These are phyloP conservation scores for Globisporangium cystogenes DNA, from an alignment of 352 stramenopile genomes.

Conservation along the genomic window DNA sequence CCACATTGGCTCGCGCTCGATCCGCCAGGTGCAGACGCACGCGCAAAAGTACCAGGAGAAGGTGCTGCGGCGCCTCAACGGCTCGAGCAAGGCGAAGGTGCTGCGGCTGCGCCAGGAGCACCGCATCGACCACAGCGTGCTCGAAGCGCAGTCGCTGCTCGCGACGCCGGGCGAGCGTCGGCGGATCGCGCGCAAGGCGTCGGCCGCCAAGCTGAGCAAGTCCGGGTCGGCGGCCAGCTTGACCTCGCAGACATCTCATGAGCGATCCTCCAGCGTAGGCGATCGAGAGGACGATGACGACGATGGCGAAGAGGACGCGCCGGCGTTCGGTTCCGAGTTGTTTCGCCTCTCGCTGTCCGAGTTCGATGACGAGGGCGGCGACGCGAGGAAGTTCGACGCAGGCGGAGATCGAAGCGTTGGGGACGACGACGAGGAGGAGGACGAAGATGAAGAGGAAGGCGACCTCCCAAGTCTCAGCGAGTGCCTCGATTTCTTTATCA, in stretches of 20 bases:
- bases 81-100: conserved; percentile 17
- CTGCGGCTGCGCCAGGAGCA: conserved; percentile 40
- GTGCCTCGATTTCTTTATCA: conserved; percentile 18
- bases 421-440: not conserved
- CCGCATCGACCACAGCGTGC: conserved; percentile 15
- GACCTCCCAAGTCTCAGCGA: conserved; percentile 14
- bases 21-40: conserved; percentile 64
- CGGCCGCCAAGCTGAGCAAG: not conserved
- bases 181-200: not conserved
- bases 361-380: conserved; percentile 2
- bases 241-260: not conserved
- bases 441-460: not conserved
- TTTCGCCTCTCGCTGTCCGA: conserved; percentile 9
- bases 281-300: not conserved
- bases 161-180: conserved; percentile 3
- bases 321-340: not conserved
- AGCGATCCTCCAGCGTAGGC: not conserved
- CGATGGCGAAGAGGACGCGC: not conserved
- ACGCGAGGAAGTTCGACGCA: not conserved
- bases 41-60: conserved; percentile 68
- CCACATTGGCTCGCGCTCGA: conserved; percentile 29
- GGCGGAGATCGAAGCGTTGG: not conserved
- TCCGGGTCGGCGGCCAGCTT: not conserved
- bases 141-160: conserved; percentile 7
- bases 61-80: conserved; percentile 48